Conservation (phyloP, 148 eudicot species). For the Talinum fruticosum region DNA sequence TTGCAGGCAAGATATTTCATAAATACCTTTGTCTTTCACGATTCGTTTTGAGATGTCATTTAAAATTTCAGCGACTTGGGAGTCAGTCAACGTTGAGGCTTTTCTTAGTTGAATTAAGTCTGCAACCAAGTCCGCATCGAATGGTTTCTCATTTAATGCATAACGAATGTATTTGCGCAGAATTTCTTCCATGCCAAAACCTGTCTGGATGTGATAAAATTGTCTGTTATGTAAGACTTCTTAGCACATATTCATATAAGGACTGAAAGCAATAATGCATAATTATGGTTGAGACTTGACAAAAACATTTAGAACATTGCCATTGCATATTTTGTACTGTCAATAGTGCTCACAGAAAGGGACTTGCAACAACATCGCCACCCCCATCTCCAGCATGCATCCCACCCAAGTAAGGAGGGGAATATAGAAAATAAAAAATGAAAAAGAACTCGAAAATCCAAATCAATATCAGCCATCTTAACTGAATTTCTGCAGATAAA, state of each 20-base stretch:
- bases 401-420: no score
- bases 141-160: slow-evolving; percentile 84
- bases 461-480: no score
- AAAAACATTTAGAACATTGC: background rate
- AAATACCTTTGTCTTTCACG: slow-evolving; percentile 78
- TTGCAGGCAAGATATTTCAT: background rate
- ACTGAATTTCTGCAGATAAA: no score
- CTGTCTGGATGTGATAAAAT: slow-evolving; percentile 56
- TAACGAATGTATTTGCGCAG: slow-evolving; percentile 90
- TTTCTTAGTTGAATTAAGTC: slow-evolving; percentile 75
- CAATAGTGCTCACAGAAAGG: background rate
- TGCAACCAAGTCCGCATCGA: slow-evolving; percentile 60
- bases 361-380: background rate
- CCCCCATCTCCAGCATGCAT: no score
- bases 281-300: background rate
- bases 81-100: slow-evolving; percentile 59
- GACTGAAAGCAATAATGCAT: background rate
- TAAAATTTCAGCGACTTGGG: slow-evolving; percentile 63
- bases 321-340: background rate
- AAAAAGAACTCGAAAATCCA: no score
- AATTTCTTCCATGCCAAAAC: slow-evolving; percentile 68
- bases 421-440: no score
- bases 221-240: background rate
- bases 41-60: slow-evolving; percentile 83
- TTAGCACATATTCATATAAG: background rate